Conservation (phyloP, 1,139 yeast species). For the Ogataea hybrid region DNA sequence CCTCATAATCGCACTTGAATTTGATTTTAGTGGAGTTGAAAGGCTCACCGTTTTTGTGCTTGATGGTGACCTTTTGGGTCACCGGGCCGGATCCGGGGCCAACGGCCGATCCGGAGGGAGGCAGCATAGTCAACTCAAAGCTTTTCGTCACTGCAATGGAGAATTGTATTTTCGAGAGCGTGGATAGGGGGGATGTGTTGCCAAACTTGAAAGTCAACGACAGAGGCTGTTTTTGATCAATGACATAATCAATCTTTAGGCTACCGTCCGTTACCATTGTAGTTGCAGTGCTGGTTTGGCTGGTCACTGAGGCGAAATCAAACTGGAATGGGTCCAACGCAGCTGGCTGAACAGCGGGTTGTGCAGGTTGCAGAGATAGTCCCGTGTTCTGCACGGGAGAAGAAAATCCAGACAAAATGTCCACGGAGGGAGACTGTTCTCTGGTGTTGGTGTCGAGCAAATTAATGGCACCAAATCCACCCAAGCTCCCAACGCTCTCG, state of each 20-base stretch:
- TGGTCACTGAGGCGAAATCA: neutral
- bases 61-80: conserved; percentile 58
- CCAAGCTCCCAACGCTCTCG: conserved; percentile 23
- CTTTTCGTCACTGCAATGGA: conserved; percentile 82
- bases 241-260: conserved; percentile 52
- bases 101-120: conserved; percentile 63
- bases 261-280: conserved; percentile 45
- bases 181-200: conserved; percentile 41
- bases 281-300: conserved; percentile 25
- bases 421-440: conserved; percentile 18
- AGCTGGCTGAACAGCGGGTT: conserved; percentile 1
- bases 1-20: conserved; percentile 69
- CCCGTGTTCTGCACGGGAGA: conserved; percentile 13
- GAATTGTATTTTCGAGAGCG: conserved; percentile 57
- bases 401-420: conserved; percentile 16
- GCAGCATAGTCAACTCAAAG: conserved; percentile 60
- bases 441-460: conserved; percentile 34
- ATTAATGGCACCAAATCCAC: conserved; percentile 34
- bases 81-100: conserved; percentile 44
- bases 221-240: conserved; percentile 38
- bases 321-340: conserved; percentile 1
- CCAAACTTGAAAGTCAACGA: conserved; percentile 47
- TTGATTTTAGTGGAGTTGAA: conserved; percentile 62
- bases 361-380: conserved; percentile 4
- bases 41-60: conserved; percentile 41